phyloP scores from a whole-genome alignment of 495 filamentous ascomycete species.

The Achaetomiella virescens region DNA sequence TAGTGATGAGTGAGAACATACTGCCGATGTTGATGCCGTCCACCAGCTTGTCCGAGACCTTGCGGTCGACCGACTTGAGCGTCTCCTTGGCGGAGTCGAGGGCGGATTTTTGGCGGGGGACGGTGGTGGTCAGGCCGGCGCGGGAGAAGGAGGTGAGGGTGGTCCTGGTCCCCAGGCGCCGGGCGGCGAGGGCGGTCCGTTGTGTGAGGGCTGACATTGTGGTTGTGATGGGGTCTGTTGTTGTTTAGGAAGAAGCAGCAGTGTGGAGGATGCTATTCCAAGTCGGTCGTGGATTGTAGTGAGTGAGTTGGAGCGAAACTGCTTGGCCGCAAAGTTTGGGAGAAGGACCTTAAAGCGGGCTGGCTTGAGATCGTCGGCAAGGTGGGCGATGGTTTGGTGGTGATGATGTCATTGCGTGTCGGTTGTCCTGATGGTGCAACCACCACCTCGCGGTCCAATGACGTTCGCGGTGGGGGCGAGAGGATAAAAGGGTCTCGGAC shows the following conservation, averaged over 20 bases:
- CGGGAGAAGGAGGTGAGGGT: slow-evolving; percentile 23
- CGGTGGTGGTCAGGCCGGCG: slow-evolving; percentile 40
- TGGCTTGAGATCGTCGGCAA: not conserved
- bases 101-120: slow-evolving; percentile 36
- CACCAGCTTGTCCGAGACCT: slow-evolving; percentile 49
- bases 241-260: slow-evolving; percentile 3
- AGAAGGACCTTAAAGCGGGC: not conserved
- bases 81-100: slow-evolving; percentile 46
- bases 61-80: slow-evolving; percentile 45
- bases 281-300: not conserved
- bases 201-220: slow-evolving; percentile 47
- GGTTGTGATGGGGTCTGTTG: slow-evolving; percentile 16
- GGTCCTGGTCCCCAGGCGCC: slow-evolving; percentile 31
- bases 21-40: slow-evolving; percentile 49
- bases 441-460: slow-evolving; percentile 2
- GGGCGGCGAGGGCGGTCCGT: slow-evolving; percentile 20
- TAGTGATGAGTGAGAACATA: slow-evolving; percentile 12
- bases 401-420: slow-evolving; percentile 25
- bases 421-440: slow-evolving; percentile 1
- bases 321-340: not conserved
- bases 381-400: not conserved
- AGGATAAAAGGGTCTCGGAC: not conserved
- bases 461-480: slow-evolving; percentile 13
- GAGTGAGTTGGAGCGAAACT: not conserved
- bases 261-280: not conserved